A percentile compares a stretch with the other conserved stretches of the same genome.
Conservation (phyloP, 306 rosid genomes). For the Castanea sativa region DNA sequence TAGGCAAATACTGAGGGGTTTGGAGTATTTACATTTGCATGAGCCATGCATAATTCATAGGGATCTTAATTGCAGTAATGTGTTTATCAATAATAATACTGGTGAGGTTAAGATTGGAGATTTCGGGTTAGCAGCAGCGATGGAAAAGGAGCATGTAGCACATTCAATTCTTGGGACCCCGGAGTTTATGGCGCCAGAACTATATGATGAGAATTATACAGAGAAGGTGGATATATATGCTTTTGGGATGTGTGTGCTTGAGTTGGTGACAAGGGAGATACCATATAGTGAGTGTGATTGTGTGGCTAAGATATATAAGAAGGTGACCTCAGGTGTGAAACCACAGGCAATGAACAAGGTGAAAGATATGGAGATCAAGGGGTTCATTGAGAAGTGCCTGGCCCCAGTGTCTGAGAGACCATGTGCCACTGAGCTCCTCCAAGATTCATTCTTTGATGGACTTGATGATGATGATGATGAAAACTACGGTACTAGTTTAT, state of each 20-base stretch:
- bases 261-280: slow-evolving; percentile 17
- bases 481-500: not conserved
- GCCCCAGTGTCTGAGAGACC: slow-evolving; percentile 1
- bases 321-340: slow-evolving; percentile 1
- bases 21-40: slow-evolving; percentile 14
- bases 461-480: slow-evolving; percentile 14
- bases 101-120: slow-evolving; percentile 14
- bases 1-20: slow-evolving; percentile 3
- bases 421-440: slow-evolving; percentile 5
- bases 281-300: slow-evolving; percentile 20
- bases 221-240: slow-evolving; percentile 20
- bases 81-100: slow-evolving; percentile 3
- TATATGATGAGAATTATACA: slow-evolving; percentile 18
- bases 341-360: slow-evolving; percentile 8
- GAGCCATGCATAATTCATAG: slow-evolving; percentile 5
- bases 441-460: slow-evolving; percentile 5
- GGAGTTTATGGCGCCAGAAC: slow-evolving; percentile 19
- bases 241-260: slow-evolving; percentile 18
- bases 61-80: slow-evolving; percentile 9
- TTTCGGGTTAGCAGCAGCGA: slow-evolving; percentile 8
- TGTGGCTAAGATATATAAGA: slow-evolving; percentile 17
- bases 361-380: not conserved
- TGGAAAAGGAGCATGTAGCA: slow-evolving; percentile 14
- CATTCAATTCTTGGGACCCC: slow-evolving; percentile 21
- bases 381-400: slow-evolving; percentile 19